A percentile compares a stretch with the other conserved stretches of the same genome.
Evolutionary conservation across 495 filamentous ascomycete genomes (phyloP).

Genomic region (Daldinia loculata): DNA sequence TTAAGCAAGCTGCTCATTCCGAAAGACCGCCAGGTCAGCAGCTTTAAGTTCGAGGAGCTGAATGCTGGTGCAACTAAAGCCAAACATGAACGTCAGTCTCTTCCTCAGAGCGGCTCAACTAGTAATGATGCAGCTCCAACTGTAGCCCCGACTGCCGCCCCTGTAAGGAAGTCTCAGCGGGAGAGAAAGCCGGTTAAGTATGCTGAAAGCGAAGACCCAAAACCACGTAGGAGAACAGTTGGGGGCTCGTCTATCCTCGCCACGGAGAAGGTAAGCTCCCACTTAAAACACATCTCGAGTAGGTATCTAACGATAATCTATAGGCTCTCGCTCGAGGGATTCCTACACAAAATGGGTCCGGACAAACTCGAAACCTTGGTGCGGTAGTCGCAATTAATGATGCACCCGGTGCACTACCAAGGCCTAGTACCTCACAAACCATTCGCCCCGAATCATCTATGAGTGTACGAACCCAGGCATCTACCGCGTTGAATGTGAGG

Average conservation of each 20-base stretch:
- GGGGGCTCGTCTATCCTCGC: constrained; percentile 61
- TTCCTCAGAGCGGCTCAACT: constrained; percentile 44
- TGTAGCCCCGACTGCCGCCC: constrained; percentile 51
- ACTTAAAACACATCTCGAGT: not conserved
- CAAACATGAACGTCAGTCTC: constrained; percentile 69
- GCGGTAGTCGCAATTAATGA: constrained; percentile 43
- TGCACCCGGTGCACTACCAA: constrained; percentile 32
- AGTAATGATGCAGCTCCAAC: constrained; percentile 46
- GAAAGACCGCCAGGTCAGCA: constrained; percentile 70
- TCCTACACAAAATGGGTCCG: constrained; percentile 47
- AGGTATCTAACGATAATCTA: constrained; percentile 15
- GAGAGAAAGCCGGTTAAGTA: constrained; percentile 70
- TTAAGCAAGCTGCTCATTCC: constrained; percentile 86
- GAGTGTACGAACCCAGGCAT: constrained; percentile 44
- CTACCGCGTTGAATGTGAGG: constrained; percentile 51
- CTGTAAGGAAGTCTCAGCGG: constrained; percentile 74
- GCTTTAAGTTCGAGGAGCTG: constrained; percentile 79
- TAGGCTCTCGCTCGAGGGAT: constrained; percentile 51
- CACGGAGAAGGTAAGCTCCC: constrained; percentile 55
- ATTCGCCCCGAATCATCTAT: constrained; percentile 51
- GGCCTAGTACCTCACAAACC: constrained; percentile 52
- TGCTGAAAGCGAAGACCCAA: constrained; percentile 62
- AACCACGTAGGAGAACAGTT: constrained; percentile 72
- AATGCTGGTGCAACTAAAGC: constrained; percentile 69
- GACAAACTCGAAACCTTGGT: constrained; percentile 46